Evolutionary conservation across 257 asterid species (phyloP), one percentile per base, ranked within the genome.

Genomic region (Agastache rugosa): DNA sequence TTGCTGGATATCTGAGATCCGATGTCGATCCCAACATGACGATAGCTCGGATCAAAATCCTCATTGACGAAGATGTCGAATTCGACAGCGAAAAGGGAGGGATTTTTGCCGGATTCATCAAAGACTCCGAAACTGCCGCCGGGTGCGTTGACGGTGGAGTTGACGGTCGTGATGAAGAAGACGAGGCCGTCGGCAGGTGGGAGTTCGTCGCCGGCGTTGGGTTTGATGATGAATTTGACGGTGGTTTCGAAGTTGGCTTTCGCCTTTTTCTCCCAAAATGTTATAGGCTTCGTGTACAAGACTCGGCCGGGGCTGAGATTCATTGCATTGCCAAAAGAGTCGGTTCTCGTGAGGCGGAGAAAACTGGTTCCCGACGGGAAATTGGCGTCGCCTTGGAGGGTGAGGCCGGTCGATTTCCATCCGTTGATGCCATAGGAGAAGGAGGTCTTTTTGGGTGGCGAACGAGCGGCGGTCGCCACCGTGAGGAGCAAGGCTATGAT

Each of bases 341-440:
- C 74, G 53, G 23, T 54, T 53, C 4, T 12, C 0, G 63, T 69
- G 51, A 69, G 53, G 50, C 74, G 64, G 9, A 69, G 65, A 3
- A 19, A 35, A 6, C 39, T 0, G 41, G 64, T 5, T 4, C 6
- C 19, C 0, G 73, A 1, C 23, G 63, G 37, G 6, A 50, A 56
- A 15, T 25, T 0, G 14, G 74, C 64, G 14, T 54, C 74, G 17
- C 64, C 64, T 20, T 53, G 50, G 37, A 11, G 54, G 64, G 8
- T 53, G 12, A 53, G 37, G 9, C 16, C 19, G 8, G 27, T 11
- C 1, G 34, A 11, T 20, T 10, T 10, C 2, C 3, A 0, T 11
- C 17, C 15, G 35, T 29, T 5, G 19, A 3, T 0, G 39, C 11
- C 48, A 11, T n/a, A 53, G 9, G 22, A 4, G 74, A 69, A 69